Base-by-base conservation (phyloP, 352 stramenopile species). In the Globisporangium takayamanum region DNA sequence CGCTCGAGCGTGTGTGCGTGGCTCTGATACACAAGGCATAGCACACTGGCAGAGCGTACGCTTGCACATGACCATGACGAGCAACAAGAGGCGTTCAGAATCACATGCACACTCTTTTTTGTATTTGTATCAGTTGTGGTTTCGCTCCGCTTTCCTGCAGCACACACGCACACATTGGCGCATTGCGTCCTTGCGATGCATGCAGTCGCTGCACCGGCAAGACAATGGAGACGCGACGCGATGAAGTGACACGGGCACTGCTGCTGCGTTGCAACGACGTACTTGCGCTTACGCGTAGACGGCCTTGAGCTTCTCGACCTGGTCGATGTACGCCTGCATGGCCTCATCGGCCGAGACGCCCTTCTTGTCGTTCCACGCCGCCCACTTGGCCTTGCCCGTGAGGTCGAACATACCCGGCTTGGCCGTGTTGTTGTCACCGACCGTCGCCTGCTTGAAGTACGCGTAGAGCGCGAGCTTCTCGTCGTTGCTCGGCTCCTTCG, bases 391-490 rank as follows among this genome's bases (percentile, higher is more conserved):
- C 72, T 94, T 93, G 64, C 74, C 83, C 51, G 73, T 88, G 36
- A 96, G 57, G 70, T 95, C 82, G 59, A 95, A 90, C 81, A 95
- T 94, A 62, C 87, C 85, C 6, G 88, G 82, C 63, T 82, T 83
- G 55, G 73, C 36, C 50, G 82, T 92, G 61, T 76, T 90, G 73
- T 89, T 88, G 80, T 96, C 86, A 20, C 88, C 88, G 26, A 89
- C 67, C 12, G 83, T 96, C 49, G 84, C 87, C 72, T 96, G 88
- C 82, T 96, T 96, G 84, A 81, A 96, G 67, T 83, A 78, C n/a
- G 82, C 78, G 78, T 96, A 96, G 51, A 96, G 68, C 26, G 74
- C 70, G 60, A 96, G 84, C 80, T 96, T 95, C 68, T 96, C 84
- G 52, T 93, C 83, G 81, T 96, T 94, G n/a, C 68, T 69, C 65